Evolutionary conservation across 1,284 basidiomycete species (phyloP).

Genomic region (Lignosus rhinocerotis): DNA sequence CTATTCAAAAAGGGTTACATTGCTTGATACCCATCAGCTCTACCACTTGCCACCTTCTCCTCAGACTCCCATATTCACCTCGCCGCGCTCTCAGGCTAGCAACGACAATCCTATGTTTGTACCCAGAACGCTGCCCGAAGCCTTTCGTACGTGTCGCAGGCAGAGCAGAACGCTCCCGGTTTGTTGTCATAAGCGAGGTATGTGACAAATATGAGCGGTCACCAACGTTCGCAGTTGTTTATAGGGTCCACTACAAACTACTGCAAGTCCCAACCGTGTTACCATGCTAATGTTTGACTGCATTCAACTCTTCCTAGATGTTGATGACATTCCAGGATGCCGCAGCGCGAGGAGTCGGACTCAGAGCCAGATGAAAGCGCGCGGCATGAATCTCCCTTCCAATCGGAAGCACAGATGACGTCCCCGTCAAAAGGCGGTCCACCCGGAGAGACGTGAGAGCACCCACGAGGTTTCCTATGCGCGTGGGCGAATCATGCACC

Average conservation of each 20-base stretch:
- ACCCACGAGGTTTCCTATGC: neutral
- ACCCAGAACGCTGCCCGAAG: neutral
- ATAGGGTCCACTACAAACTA: neutral
- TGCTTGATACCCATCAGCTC: slow-evolving; percentile 27
- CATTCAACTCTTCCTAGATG: too few relatives aligned
- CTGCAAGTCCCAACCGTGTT: neutral
- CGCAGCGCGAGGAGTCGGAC: too few relatives aligned
- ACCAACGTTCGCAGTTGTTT: neutral
- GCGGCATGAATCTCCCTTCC: neutral
- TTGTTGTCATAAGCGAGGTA: neutral
- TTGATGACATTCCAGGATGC: neutral
- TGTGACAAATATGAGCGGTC: neutral
- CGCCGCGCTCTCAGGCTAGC: slow-evolving; percentile 4
- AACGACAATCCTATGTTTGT: neutral
- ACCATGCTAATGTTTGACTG: too few relatives aligned
- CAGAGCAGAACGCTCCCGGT: neutral
- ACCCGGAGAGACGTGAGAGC: neutral
- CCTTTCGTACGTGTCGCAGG: neutral
- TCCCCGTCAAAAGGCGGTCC: neutral
- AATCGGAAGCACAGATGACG: neutral
- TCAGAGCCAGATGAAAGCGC: neutral
- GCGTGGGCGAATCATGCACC: neutral
- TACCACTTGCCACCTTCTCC: slow-evolving; percentile 17
- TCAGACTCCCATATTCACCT: slow-evolving; percentile 1
- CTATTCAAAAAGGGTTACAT: slow-evolving; percentile 28